phyloP scores from a whole-genome alignment of 306 rosid species.

The Cucurbita pepo region DNA sequence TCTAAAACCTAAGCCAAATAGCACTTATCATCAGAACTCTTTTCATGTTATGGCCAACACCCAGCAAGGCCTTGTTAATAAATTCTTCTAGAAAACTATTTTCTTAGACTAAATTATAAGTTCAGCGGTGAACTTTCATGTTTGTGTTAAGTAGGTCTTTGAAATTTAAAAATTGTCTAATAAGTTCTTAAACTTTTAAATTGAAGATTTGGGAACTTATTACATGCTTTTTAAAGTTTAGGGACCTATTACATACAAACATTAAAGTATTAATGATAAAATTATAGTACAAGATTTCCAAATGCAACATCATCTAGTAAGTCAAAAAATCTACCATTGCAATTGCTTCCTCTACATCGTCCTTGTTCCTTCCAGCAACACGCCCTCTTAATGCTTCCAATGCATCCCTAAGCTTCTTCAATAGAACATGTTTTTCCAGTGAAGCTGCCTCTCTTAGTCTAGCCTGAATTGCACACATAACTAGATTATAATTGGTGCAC shows the following conservation, averaged over 20 bases:
- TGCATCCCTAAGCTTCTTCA: conserved; percentile 93
- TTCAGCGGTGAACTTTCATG: no score
- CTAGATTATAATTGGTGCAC: background rate
- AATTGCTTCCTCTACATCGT: conserved; percentile 74
- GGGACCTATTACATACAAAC: no score
- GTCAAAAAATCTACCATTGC: conserved; percentile 47
- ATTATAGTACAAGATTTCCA: background rate
- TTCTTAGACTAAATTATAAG: no score
- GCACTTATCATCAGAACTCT: background rate
- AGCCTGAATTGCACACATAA: conserved; percentile 44
- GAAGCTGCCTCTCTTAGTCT: conserved; percentile 85
- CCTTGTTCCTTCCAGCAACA: conserved; percentile 70
- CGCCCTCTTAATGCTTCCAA: conserved; percentile 73
- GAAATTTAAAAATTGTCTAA: no score
- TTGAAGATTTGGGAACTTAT: no score
- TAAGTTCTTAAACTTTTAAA: no score
- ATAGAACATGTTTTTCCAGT: conserved; percentile 71
- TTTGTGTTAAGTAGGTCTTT: no score
- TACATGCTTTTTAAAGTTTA: no score
- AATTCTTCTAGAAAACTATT: background rate
- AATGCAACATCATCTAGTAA: background rate
- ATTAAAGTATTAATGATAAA: background rate
- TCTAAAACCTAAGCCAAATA: background rate
- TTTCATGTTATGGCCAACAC: background rate
- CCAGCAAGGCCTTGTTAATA: background rate